Base-by-base conservation (phyloP, 768 basidiomycete genomes). In the Russula dissimulans region DNA sequence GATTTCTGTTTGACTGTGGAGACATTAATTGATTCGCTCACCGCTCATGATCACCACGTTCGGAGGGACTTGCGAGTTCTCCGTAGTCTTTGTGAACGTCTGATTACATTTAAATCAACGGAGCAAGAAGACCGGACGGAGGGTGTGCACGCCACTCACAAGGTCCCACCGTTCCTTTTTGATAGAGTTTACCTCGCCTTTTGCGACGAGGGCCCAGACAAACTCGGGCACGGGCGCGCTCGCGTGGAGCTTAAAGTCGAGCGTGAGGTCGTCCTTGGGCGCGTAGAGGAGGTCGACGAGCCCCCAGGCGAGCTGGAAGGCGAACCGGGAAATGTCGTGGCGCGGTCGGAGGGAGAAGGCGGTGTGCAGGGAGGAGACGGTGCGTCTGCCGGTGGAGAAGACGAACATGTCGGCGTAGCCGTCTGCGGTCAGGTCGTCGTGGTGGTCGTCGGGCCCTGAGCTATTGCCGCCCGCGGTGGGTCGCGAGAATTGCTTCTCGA, bases 301-400 rank as follows among this genome's bases (percentile, higher is more conserved):
- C 11, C 81, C 78, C 72, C 82, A 79, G 10, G 71, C 77, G 56
- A 78, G 71, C 67, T 91, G 85, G 73, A 81, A 84, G 36, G 81
- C 57, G 62, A 78, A 72, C 66, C 89, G 86, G 61, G 87, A 71
- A 39, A 89, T 71, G 73, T 95, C 93, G 72, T 97, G 94, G 70
- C 88, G 84, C 61, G 94, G 92, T 47, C 81, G 76, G 62, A 95
- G 79, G 47, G 82, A 77, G 71, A 94, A 79, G 66, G 88, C 78
- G 52, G 88, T 84, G 76, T 95, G 93, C 55, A 94, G 77, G 34
- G 87, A 88, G 31, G 81, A 74, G 57, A 93, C 69, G 65, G 82
- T 84, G 60, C 88, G 86, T 61, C 94, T 77, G 56, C 94, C 94
- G 3, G 92, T 93, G 44, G 91, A 91, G 74, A 89, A 97, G 69